Evolutionary conservation across 805 yeast species (phyloP).

Genomic region (Zygotorulaspora danielsina): DNA sequence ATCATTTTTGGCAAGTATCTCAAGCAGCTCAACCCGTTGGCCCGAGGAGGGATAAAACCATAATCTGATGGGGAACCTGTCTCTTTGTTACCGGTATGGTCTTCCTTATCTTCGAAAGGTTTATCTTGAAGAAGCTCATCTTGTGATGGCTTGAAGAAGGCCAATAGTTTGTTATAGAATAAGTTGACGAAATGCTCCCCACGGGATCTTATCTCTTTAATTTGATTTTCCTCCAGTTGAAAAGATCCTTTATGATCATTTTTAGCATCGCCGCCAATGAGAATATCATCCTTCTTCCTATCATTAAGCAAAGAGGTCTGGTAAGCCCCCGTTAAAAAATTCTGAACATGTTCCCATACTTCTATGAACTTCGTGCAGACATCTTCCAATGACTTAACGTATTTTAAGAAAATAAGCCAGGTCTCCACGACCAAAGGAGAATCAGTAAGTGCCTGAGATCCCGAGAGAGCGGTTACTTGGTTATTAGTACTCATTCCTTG

Average conservation of each 20-base stretch:
- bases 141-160: constrained; percentile 37
- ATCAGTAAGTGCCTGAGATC: constrained; percentile 41
- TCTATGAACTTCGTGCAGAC: constrained; percentile 41
- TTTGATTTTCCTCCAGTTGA: constrained; percentile 42
- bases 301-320: constrained; percentile 42
- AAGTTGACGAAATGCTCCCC: constrained; percentile 39
- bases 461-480: constrained; percentile 8
- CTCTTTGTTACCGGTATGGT: constrained; percentile 12
- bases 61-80: constrained; percentile 36
- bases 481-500: constrained; percentile 12
- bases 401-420: constrained; percentile 50
- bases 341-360: constrained; percentile 53
- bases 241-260: constrained; percentile 39
- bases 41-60: constrained; percentile 60
- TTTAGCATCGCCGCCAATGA: constrained; percentile 27
- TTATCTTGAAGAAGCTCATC: constrained; percentile 9
- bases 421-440: constrained; percentile 53
- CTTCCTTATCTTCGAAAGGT: constrained; percentile 2
- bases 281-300: constrained; percentile 36
- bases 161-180: constrained; percentile 30
- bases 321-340: constrained; percentile 48
- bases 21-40: constrained; percentile 59
- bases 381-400: constrained; percentile 40
- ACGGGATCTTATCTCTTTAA: constrained; percentile 38
- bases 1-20: constrained; percentile 48